Conservation (phyloP, 352 stramenopile species). For the Globisporangium mamillatum region DNA sequence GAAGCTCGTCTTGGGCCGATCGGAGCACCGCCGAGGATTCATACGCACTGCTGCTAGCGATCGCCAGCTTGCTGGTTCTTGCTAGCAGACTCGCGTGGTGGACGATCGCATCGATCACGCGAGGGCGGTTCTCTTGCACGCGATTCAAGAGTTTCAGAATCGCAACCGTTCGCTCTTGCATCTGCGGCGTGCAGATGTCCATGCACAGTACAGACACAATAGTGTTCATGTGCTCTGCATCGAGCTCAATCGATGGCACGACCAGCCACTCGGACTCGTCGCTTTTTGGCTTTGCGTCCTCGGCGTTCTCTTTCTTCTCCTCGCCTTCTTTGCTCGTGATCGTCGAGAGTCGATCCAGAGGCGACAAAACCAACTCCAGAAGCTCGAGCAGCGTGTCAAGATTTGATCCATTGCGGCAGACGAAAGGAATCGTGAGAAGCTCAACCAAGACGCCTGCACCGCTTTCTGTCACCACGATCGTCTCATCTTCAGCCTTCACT, state of each 20-base stretch:
- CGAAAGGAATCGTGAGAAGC: slow-evolving; percentile 80
- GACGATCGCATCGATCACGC: slow-evolving; percentile 71
- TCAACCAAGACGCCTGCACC: slow-evolving; percentile 81
- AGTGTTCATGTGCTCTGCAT: slow-evolving; percentile 44
- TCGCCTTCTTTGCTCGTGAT: slow-evolving; percentile 19
- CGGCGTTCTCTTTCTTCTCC: slow-evolving; percentile 18
- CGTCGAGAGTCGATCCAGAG: slow-evolving; percentile 68
- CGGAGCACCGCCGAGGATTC: slow-evolving; percentile 78
- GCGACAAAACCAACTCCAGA: slow-evolving; percentile 87
- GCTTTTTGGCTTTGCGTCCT: slow-evolving; percentile 18
- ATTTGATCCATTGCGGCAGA: slow-evolving; percentile 88
- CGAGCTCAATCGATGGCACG: slow-evolving; percentile 61
- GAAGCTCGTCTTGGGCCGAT: slow-evolving; percentile 89
- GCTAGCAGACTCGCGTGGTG: slow-evolving; percentile 51
- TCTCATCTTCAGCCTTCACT: slow-evolving; percentile 19
- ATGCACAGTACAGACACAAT: slow-evolving; percentile 76
- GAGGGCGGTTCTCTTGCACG: slow-evolving; percentile 53
- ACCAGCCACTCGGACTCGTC: slow-evolving; percentile 59
- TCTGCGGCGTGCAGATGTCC: slow-evolving; percentile 73
- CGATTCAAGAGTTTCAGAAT: slow-evolving; percentile 79
- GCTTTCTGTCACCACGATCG: slow-evolving; percentile 24
- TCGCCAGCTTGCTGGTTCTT: slow-evolving; percentile 19
- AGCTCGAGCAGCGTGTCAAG: slow-evolving; percentile 92
- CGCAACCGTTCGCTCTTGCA: slow-evolving; percentile 78
- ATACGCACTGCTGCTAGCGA: slow-evolving; percentile 23